Evolutionary conservation across 1,284 basidiomycete genomes (phyloP), one percentile per base, ranked within the genome.

Genomic region (Ganoderma sp.): DNA sequence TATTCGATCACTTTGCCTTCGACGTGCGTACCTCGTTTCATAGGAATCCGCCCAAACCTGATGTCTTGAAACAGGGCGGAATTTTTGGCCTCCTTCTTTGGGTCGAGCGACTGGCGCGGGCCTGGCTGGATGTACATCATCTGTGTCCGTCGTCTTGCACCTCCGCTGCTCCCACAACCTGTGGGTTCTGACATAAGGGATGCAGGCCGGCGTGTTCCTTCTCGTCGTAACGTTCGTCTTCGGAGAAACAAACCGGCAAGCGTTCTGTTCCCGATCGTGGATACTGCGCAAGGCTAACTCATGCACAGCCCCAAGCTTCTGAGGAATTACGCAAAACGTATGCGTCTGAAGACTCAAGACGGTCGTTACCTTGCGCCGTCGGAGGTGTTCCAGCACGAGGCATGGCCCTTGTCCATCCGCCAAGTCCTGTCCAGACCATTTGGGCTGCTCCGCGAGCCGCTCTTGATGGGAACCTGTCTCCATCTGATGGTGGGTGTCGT

Each of bases 341-440:
- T 52, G 48, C 48, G 48, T 12, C 48, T 52, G 48, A 52, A 25
- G 48, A 52, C 48, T 12, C 48, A 52, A 14, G 48, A 52, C 48
- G 48, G 48, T 2, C 48, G 48, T 52, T 52, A 52, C 48, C 22
- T 52, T 14, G 48, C 48, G 48, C 48, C 48, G 1, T 52, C 48
- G 12, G 48, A 52, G 22, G 48, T 52, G 10, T 52, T 52, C 48
- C 48, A 28, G 48, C 22, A 25, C 48, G 48, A 52, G 22, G 22
- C 48, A 14, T 52, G 48, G 48, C 48, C 48, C 48, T 22, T 14
- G 14, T 52, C 22, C 48, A 25, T 25, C 22, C 25, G 48, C 25
- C 48, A 52, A 25, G 48, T 52, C 25, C 48, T 52, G 12, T 25
- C 22, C 6, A 52, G 48, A 14, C 48, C 48, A 25, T 52, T 52